A percentile compares a stretch with the other conserved stretches of the same genome.
Conservation (phyloP, 2,329 filamentous ascomycete genomes). For the Aspergillus ibericus region DNA sequence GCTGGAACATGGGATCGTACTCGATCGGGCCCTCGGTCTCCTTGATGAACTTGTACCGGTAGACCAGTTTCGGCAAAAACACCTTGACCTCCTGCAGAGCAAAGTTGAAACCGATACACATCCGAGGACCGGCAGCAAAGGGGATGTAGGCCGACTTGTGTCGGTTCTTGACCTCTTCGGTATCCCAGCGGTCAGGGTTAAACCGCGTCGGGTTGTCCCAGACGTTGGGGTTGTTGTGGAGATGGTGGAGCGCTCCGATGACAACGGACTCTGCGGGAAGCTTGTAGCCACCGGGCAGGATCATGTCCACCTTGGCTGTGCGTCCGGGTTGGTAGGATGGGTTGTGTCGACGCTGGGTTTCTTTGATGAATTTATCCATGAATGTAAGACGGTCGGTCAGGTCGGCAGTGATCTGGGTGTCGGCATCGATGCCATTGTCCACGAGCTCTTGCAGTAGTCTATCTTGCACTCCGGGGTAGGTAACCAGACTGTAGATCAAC, state of each 20-base stretch:
- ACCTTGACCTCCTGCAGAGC: conserved; percentile 63
- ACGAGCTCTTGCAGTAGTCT: conserved; percentile 59
- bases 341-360: conserved; percentile 61
- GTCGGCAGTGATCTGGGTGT: conserved; percentile 51
- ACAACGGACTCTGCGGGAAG: conserved; percentile 55
- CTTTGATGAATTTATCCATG: conserved; percentile 52
- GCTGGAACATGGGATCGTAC: conserved; percentile 33
- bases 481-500: conserved; percentile 56
- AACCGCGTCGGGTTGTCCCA: conserved; percentile 62
- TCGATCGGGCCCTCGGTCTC: conserved; percentile 53
- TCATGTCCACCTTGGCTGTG: conserved; percentile 56
- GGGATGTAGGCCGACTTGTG: conserved; percentile 58
- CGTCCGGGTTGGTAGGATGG: conserved; percentile 62
- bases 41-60: conserved; percentile 57
- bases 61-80: conserved; percentile 57
- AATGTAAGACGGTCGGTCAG: conserved; percentile 51
- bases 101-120: conserved; percentile 67
- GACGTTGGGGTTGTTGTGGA: conserved; percentile 53
- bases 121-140: conserved; percentile 58
- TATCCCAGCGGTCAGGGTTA: conserved; percentile 62
- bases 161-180: conserved; percentile 53
- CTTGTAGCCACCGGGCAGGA: conserved; percentile 61
- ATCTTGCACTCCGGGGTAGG: conserved; percentile 58
- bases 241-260: conserved; percentile 50
- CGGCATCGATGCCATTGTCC: conserved; percentile 48